Conservation (phyloP, 2,329 filamentous ascomycete species). For the Dactylonectria macrodidyma region DNA sequence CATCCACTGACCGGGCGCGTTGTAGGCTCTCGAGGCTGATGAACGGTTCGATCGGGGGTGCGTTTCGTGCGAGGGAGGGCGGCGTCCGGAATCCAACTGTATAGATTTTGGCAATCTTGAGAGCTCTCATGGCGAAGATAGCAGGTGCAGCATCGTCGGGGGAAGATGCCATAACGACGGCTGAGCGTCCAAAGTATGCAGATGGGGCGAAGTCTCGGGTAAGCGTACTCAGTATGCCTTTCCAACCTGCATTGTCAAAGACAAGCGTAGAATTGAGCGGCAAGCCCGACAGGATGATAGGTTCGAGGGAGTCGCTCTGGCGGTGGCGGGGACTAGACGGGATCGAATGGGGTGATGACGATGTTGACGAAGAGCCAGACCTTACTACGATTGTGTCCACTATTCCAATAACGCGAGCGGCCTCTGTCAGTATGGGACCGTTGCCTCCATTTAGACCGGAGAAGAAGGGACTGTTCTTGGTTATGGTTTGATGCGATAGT, state of each 20-base stretch:
- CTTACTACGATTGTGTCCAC: conserved; percentile 85
- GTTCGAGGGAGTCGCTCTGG: conserved; percentile 44
- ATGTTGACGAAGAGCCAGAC: conserved; percentile 57
- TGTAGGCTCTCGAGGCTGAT: conserved; percentile 79
- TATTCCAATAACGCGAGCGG: conserved; percentile 83
- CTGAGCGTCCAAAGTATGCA: conserved; percentile 82
- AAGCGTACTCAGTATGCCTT: conserved; percentile 85
- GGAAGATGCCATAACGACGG: conserved; percentile 80
- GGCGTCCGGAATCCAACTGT: conserved; percentile 85
- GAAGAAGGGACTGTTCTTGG: conserved; percentile 69
- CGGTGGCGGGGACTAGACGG: conserved; percentile 64
- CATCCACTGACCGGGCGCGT: conserved; percentile 64
- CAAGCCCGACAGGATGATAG: conserved; percentile 53
- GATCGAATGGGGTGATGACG: conserved; percentile 63
- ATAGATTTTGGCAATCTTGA: conserved; percentile 84
- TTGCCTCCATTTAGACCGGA: conserved; percentile 63
- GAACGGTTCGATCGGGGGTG: conserved; percentile 82
- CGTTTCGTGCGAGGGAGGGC: conserved; percentile 71
- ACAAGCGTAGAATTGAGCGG: conserved; percentile 71
- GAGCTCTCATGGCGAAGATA: conserved; percentile 83
- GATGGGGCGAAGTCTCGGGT: conserved; percentile 87
- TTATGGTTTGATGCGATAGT: conserved; percentile 72
- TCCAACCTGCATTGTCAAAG: conserved; percentile 89
- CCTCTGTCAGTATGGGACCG: conserved; percentile 77
- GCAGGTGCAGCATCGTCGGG: conserved; percentile 83